These are phyloP conservation scores for Penicillium sp. DNA, from an alignment of 2,329 filamentous ascomycete genomes.

Conservation along the genomic window DNA sequence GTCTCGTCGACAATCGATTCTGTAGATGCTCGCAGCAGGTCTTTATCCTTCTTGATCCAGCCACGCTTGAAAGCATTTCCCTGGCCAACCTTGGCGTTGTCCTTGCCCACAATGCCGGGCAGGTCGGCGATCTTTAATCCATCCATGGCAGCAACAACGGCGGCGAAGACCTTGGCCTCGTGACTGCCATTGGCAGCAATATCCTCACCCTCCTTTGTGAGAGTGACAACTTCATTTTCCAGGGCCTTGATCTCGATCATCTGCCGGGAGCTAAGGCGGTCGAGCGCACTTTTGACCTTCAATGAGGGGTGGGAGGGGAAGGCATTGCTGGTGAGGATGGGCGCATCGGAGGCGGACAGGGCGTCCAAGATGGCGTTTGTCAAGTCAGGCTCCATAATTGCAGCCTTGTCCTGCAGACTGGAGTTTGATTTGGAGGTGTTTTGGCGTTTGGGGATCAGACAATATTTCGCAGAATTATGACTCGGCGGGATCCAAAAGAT, in stretches of 20 bases:
- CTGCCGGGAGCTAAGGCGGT: conserved; percentile 77
- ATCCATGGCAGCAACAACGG: conserved; percentile 69
- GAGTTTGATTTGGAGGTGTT: conserved; percentile 19
- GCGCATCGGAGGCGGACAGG: conserved; percentile 60
- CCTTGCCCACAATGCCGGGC: conserved; percentile 49
- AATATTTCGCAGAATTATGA: conserved; percentile 34
- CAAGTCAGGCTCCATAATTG: conserved; percentile 57
- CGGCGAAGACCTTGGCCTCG: conserved; percentile 80
- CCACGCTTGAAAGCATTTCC: conserved; percentile 85
- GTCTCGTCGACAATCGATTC: conserved; percentile 81
- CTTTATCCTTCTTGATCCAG: conserved; percentile 66
- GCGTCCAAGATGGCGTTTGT: conserved; percentile 65
- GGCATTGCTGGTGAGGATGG: conserved; percentile 67
- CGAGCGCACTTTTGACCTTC: conserved; percentile 81
- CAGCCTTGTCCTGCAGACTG: conserved; percentile 28
- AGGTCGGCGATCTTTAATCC: conserved; percentile 79
- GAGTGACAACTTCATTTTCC: conserved; percentile 72
- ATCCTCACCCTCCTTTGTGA: conserved; percentile 73
- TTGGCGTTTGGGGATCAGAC: conserved; percentile 20
- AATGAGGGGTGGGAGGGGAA: conserved; percentile 68
- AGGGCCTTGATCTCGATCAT: conserved; percentile 87
- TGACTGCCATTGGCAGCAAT: conserved; percentile 76
- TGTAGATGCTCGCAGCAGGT: conserved; percentile 56
- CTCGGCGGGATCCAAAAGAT: conserved; percentile 26
- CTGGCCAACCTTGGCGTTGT: conserved; percentile 69